A percentile compares a stretch with the other conserved stretches of the same genome.
Evolutionary conservation across 176 grass and related monocot species (phyloP).

Genomic region (Zoysia japonica): DNA sequence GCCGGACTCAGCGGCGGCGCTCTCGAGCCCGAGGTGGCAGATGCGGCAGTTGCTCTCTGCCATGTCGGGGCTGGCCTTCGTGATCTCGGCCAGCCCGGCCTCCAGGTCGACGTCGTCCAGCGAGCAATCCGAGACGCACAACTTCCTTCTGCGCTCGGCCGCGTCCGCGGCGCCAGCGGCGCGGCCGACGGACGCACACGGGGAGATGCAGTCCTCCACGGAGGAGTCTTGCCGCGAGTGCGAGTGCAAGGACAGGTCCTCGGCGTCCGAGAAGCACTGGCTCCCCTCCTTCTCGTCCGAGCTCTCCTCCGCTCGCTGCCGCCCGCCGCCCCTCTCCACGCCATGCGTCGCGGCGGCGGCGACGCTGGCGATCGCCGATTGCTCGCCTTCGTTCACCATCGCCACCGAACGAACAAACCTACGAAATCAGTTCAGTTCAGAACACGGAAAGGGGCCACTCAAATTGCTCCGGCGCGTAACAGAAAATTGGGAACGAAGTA

Average conservation of each 20-base stretch:
- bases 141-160: constrained; percentile 50
- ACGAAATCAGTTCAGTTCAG: background rate
- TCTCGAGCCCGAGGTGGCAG: constrained; percentile 89
- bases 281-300: constrained; percentile 46
- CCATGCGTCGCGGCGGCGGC: constrained; percentile 1
- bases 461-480: constrained; percentile 24
- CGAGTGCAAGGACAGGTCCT: constrained; percentile 67
- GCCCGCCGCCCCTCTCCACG: constrained; percentile 34
- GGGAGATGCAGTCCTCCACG: constrained; percentile 51
- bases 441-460: constrained; percentile 26
- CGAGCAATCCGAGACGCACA: constrained; percentile 76
- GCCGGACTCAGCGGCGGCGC: constrained; percentile 60
- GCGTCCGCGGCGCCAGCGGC: constrained; percentile 18
- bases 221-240: constrained; percentile 53
- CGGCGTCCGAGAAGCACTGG: constrained; percentile 76
- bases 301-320: constrained; percentile 16
- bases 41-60: constrained; percentile 85
- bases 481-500: constrained; percentile 30
- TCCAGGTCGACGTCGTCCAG: constrained; percentile 75
- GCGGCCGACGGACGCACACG: constrained; percentile 29
- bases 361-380: constrained; percentile 16
- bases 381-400: constrained; percentile 42
- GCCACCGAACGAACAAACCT: constrained; percentile 24
- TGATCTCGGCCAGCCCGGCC: constrained; percentile 64
- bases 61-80: constrained; percentile 58